phyloP scores from a whole-genome alignment of 768 basidiomycete genomes.

The Tylopilus cervinicoccineus region DNA sequence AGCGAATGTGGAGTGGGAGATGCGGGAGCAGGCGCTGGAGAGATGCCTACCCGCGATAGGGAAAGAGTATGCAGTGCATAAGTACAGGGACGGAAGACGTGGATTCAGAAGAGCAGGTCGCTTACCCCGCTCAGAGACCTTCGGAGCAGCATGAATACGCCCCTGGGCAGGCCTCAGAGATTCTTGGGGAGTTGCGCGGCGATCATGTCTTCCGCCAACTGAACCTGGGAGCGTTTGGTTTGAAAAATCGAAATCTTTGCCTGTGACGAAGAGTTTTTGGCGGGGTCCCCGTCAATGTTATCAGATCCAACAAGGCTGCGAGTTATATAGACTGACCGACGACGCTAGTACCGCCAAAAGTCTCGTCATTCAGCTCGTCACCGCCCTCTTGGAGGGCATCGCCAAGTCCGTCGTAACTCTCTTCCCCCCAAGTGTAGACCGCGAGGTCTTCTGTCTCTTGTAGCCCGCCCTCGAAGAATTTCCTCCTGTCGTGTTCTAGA shows the following conservation, averaged over 20 bases:
- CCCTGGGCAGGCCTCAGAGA: conserved; percentile 27
- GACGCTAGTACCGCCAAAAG: conserved; percentile 70
- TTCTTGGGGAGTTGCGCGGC: conserved; percentile 20
- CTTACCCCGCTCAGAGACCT: conserved; percentile 28
- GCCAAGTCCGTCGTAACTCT: conserved; percentile 85
- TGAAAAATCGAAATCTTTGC: conserved; percentile 90
- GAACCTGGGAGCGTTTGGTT: conserved; percentile 36
- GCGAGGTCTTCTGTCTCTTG: conserved; percentile 78
- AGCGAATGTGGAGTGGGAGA: conserved; percentile 40
- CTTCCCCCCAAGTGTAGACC: conserved; percentile 91
- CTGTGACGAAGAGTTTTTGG: conserved; percentile 36
- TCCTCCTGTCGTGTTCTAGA: conserved; percentile 62
- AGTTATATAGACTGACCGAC: conserved; percentile 59
- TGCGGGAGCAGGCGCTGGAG: conserved; percentile 35
- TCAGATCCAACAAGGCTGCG: conserved; percentile 11
- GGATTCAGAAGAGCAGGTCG: conserved; percentile 8
- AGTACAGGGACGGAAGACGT: conserved; percentile 1
- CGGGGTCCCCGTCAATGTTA: conserved; percentile 1
- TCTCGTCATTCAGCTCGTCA: conserved; percentile 96
- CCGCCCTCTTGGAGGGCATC: conserved; percentile 84
- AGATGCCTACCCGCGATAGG: conserved; percentile 17
- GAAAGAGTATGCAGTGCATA: conserved; percentile 13
- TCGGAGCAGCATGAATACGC: conserved; percentile 13
- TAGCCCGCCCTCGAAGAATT: conserved; percentile 43
- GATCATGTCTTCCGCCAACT: conserved; percentile 10